Conservation (phyloP, 495 filamentous ascomycete genomes). For the Daldinia grandis region DNA sequence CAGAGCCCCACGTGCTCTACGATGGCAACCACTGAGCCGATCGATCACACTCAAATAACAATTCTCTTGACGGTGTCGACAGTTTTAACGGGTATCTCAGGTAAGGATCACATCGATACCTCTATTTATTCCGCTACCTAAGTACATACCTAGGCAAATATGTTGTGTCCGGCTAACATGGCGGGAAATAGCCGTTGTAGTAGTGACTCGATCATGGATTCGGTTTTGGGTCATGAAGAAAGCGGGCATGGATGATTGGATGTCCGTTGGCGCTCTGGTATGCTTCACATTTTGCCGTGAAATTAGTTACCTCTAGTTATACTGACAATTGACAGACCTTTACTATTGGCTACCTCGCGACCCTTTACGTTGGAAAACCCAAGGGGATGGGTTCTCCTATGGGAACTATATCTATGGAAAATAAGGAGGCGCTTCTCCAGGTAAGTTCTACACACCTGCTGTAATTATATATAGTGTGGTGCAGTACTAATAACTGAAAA, state of each 20-base stretch:
- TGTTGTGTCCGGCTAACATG: neutral
- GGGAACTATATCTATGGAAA: slow-evolving; percentile 33
- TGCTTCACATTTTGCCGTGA: neutral
- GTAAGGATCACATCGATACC: slow-evolving; percentile 14
- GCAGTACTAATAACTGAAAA: slow-evolving; percentile 8
- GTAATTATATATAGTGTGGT: neutral
- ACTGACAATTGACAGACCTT: slow-evolving; percentile 38
- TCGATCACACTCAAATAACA: slow-evolving; percentile 24
- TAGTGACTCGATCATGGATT: slow-evolving; percentile 38
- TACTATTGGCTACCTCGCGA: slow-evolving; percentile 47
- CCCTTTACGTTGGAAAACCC: slow-evolving; percentile 41
- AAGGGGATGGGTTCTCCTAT: slow-evolving; percentile 48
- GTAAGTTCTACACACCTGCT: slow-evolving; percentile 8
- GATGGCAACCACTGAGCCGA: slow-evolving; percentile 10
- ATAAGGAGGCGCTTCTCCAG: slow-evolving; percentile 50
- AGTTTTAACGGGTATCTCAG: slow-evolving; percentile 31
- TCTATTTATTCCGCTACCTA: neutral
- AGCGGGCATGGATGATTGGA: slow-evolving; percentile 46
- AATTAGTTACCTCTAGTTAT: neutral
- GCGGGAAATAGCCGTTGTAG: slow-evolving; percentile 36
- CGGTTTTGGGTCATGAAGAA: slow-evolving; percentile 46
- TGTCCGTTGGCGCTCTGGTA: slow-evolving; percentile 48
- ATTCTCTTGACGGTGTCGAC: slow-evolving; percentile 31
- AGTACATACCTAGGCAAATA: too few relatives aligned
- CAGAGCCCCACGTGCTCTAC: slow-evolving; percentile 1